Evolutionary conservation across 1,284 basidiomycete species (phyloP), one percentile per base, ranked within the genome.

Genomic region (Sphagnurus paluster): DNA sequence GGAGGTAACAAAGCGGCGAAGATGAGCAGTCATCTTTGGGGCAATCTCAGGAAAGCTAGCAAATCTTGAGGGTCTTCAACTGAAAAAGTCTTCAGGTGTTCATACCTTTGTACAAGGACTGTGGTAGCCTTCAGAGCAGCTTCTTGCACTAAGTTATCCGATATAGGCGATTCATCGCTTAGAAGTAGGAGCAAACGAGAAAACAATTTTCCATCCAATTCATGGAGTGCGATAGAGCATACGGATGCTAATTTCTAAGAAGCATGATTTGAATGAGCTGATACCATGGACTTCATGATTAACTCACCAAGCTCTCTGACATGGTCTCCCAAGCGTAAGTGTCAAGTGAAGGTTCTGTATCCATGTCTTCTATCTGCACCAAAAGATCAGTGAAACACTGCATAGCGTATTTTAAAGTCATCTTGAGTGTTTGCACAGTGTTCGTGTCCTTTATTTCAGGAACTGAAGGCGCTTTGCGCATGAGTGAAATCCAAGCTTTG

Each of bases 261-360:
- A 20, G 4, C 24, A 39, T 13, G n/a, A 21, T 42, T 32, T 42
- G 36, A 26, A 32, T 19, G 5, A 40, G 5, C 7, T 10, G 35
- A 13, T 8, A 19, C 21, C 9, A 24, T 28, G 6, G 16, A 24
- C 23, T 36, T 23, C 16, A 30, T 37, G 30, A 28, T 41, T 17
- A 37, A 69, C 73, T 41, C 55, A 84, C 89, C 74, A 93, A 63
- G 53, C 84, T 87, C 61, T 92, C 89, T 6, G 89, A 88, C 79
- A 92, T 84, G 0, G 88, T 90, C 60, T 91, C 88, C 83, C 86
- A 90, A 43, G 87, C 82, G 65, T 91, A 92, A n/a, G 85, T 88
- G 60, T 91, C 90, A 24, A 86, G 59, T 1, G 84, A 77, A 14
- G 87, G 88, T 50, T 88, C 85, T 7, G 73, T 69, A 9, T 90